Percentiles rank a stretch among this genome's conserved stretches.
Conservation (phyloP, 495 filamentous ascomycete genomes). For the Xylaria cubensis region DNA sequence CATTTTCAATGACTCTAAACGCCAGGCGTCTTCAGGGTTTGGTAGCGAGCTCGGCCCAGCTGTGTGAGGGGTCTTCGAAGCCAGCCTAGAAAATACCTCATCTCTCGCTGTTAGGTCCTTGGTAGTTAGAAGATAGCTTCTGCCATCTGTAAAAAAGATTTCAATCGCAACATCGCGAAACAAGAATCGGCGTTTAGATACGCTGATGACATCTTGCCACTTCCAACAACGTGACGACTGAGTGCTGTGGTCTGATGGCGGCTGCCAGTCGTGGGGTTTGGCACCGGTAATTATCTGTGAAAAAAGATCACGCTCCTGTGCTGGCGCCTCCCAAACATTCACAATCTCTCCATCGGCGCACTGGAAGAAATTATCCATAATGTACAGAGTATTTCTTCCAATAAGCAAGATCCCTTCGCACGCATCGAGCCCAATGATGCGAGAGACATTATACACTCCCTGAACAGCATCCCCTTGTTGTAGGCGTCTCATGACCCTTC, state of each 20-base stretch:
- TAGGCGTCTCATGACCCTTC: slow-evolving; percentile 94
- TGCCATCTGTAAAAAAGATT: slow-evolving; percentile 94
- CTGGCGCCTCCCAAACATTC: slow-evolving; percentile 90
- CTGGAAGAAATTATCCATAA: slow-evolving; percentile 95
- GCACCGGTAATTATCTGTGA: slow-evolving; percentile 88
- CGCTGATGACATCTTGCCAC: slow-evolving; percentile 92
- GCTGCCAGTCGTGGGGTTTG: slow-evolving; percentile 67
- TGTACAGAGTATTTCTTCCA: slow-evolving; percentile 91
- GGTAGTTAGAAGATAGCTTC: slow-evolving; percentile 90
- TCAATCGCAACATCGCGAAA: slow-evolving; percentile 96
- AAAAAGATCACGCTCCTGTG: slow-evolving; percentile 93
- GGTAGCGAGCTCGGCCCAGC: slow-evolving; percentile 54
- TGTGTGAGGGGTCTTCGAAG: slow-evolving; percentile 79
- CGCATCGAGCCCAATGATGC: slow-evolving; percentile 91
- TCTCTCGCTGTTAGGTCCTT: slow-evolving; percentile 75
- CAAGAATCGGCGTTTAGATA: slow-evolving; percentile 94
- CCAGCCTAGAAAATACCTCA: slow-evolving; percentile 75
- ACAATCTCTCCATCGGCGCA: slow-evolving; percentile 94
- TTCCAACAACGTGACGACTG: slow-evolving; percentile 89
- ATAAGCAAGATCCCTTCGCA: slow-evolving; percentile 89
- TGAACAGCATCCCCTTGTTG: slow-evolving; percentile 93
- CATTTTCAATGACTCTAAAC: slow-evolving; percentile 82
- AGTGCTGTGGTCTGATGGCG: slow-evolving; percentile 58
- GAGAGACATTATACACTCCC: slow-evolving; percentile 91
- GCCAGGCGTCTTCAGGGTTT: slow-evolving; percentile 78